Conservation (phyloP, 2,329 filamentous ascomycete genomes). For the Penicillium sp. region DNA sequence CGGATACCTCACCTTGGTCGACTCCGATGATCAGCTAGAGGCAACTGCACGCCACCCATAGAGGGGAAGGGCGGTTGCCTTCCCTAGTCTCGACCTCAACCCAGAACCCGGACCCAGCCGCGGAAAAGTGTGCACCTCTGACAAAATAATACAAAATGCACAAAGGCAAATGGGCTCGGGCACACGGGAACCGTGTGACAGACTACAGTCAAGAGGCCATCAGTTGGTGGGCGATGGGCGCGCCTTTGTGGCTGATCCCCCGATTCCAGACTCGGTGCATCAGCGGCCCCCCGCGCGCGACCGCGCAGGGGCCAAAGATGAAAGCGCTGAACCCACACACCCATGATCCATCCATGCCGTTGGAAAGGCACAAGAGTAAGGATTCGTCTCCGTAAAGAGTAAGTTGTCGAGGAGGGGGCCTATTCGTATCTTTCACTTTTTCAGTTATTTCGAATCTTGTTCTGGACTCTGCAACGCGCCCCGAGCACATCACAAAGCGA, state of each 20-base stretch:
- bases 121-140: background rate
- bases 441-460: background rate
- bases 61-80: constrained; percentile 1
- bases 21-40: too few species aligned
- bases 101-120: background rate
- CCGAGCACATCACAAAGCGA: constrained; percentile 8
- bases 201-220: constrained; percentile 4
- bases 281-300: background rate
- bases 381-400: background rate
- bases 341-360: background rate
- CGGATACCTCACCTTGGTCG: background rate
- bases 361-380: background rate
- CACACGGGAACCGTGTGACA: constrained; percentile 5
- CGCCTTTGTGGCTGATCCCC: constrained; percentile 5
- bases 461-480: constrained; percentile 6
- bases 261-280: constrained; percentile 5
- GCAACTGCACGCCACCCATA: constrained; percentile 2
- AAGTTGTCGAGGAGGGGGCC: too few species aligned
- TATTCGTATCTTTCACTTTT: background rate
- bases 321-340: constrained; percentile 1
- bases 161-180: background rate
- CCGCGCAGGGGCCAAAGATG: background rate
- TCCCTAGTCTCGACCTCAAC: background rate
- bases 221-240: constrained; percentile 10
- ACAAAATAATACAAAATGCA: constrained; percentile 1